Evolutionary conservation across 345 rosid genomes (phyloP).

Genomic region (Crucihimalaya himalaica): DNA sequence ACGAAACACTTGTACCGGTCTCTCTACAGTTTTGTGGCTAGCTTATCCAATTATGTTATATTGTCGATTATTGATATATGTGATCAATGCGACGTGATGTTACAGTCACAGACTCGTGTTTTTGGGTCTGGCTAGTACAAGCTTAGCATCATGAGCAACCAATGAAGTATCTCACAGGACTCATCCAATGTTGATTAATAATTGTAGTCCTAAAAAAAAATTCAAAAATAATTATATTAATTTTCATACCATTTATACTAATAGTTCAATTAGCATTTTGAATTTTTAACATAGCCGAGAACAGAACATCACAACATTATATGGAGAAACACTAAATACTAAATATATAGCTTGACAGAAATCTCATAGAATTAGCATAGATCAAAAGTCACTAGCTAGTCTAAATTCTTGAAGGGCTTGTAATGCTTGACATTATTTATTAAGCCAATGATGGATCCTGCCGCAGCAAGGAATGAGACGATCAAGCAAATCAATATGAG

Average conservation of each 20-base stretch:
- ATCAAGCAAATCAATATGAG: slow-evolving; percentile 57
- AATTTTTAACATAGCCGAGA: not conserved
- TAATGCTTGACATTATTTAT: slow-evolving; percentile 52
- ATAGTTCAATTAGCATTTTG: not conserved
- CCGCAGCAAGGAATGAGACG: slow-evolving; percentile 63
- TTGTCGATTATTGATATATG: no score
- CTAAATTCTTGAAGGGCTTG: slow-evolving; percentile 59
- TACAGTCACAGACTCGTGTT: not conserved
- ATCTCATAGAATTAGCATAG: not conserved
- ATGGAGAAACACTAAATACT: not conserved
- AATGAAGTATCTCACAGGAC: not conserved
- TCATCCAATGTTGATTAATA: not conserved
- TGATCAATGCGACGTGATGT: no score
- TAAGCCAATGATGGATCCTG: slow-evolving; percentile 80
- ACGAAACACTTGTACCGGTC: not conserved
- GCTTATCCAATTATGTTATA: not conserved
- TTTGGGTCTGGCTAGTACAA: not conserved
- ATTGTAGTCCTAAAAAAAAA: not conserved
- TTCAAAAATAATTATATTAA: not conserved
- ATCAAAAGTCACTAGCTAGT: slow-evolving; percentile 19
- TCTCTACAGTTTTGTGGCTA: not conserved
- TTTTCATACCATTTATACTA: not conserved
- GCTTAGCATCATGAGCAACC: not conserved
- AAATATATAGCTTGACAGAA: slow-evolving; percentile 5
- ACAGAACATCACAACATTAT: slow-evolving; percentile 16